phyloP scores from a whole-genome alignment of 2,329 filamentous ascomycete species.

The Metarhizium sp. region DNA sequence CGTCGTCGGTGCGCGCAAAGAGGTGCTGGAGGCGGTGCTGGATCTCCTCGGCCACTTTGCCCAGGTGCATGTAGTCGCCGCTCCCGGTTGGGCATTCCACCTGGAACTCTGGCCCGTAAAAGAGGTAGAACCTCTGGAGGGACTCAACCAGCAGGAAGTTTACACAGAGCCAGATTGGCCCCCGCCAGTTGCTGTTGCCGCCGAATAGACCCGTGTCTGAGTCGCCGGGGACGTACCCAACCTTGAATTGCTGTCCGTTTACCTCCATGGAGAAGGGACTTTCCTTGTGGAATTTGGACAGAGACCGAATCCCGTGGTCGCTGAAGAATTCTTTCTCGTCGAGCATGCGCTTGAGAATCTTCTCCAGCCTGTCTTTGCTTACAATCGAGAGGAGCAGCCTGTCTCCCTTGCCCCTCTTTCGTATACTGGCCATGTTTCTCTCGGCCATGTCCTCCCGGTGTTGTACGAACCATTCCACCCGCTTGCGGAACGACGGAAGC shows the following conservation, averaged over 20 bases:
- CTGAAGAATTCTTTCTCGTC: constrained; percentile 91
- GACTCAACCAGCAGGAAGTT: constrained; percentile 94
- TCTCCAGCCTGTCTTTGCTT: constrained; percentile 82
- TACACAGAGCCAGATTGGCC: constrained; percentile 90
- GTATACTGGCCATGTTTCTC: constrained; percentile 90
- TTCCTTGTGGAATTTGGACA: constrained; percentile 86
- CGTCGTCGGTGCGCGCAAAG: constrained; percentile 75
- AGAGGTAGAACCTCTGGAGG: constrained; percentile 90
- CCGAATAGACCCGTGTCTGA: constrained; percentile 93
- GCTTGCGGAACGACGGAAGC: constrained; percentile 85
- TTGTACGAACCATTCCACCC: constrained; percentile 88
- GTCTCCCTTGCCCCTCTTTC: constrained; percentile 81
- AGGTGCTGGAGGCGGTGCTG: constrained; percentile 92
- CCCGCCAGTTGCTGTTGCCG: constrained; percentile 97
- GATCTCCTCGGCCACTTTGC: constrained; percentile 87
- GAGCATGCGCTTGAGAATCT: constrained; percentile 85
- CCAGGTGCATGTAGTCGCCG: constrained; percentile 90
- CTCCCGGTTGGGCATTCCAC: constrained; percentile 92
- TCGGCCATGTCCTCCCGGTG: constrained; percentile 80
- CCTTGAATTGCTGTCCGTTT: constrained; percentile 80
- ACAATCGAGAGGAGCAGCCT: constrained; percentile 82
- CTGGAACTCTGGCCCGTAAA: constrained; percentile 81
- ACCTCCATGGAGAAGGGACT: constrained; percentile 93
- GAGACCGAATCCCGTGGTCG: constrained; percentile 79
- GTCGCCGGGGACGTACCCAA: constrained; percentile 88